phyloP scores from a whole-genome alignment of 2,329 filamentous ascomycete genomes.

The Lanzia echinophila region DNA sequence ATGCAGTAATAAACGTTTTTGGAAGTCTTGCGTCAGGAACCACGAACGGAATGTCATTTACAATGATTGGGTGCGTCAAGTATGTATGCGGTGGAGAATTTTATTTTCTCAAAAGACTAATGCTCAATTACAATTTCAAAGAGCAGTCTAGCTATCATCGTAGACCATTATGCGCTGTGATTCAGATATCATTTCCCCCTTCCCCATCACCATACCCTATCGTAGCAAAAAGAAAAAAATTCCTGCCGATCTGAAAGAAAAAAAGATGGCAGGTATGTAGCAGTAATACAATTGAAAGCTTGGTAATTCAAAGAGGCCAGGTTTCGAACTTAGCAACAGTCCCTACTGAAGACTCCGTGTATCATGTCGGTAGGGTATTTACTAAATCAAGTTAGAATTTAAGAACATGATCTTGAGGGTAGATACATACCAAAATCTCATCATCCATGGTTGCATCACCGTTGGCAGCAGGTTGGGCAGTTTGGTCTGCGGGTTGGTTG shows the following conservation, averaged over 20 bases:
- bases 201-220: neutral
- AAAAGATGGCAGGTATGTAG: slow-evolving; percentile 2
- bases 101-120: neutral
- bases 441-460: slow-evolving; percentile 62
- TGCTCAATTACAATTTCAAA: slow-evolving; percentile 8
- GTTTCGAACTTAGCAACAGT: neutral
- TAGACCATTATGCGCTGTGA: slow-evolving; percentile 3
- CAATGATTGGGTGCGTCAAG: too few species aligned
- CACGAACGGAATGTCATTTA: too few species aligned
- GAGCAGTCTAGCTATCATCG: slow-evolving; percentile 4
- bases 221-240: slow-evolving; percentile 4
- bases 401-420: too few species aligned
- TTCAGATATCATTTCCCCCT: neutral
- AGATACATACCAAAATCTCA: slow-evolving; percentile 41
- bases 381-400: neutral
- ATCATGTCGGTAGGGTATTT: neutral
- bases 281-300: slow-evolving; percentile 12
- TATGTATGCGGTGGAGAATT: neutral
- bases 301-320: neutral
- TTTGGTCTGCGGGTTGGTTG: slow-evolving; percentile 43
- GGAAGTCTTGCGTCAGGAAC: too few species aligned
- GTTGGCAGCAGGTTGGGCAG: slow-evolving; percentile 23
- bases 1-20: too few species aligned
- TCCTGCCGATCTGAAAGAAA: slow-evolving; percentile 1
- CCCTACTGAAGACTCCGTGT: neutral